Conservation (phyloP, 768 basidiomycete genomes). For the Phanerodontia chrysosporium region DNA sequence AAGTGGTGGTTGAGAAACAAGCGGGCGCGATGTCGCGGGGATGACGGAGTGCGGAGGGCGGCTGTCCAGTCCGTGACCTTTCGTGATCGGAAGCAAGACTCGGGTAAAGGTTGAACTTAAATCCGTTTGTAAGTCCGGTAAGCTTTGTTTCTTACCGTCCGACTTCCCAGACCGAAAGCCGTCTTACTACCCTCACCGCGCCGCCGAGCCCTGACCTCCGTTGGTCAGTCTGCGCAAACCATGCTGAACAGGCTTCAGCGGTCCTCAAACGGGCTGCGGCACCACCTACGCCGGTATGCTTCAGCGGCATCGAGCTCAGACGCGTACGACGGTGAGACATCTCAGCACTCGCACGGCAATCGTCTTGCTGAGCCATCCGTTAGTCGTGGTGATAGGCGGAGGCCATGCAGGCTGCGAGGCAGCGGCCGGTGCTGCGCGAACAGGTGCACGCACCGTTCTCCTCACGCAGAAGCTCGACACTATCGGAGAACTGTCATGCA, state of each 20-base stretch:
- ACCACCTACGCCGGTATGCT: conserved; percentile 6
- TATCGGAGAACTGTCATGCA: conserved; percentile 84
- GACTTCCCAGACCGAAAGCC: too few species aligned
- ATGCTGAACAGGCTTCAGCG: neutral
- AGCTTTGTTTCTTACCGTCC: neutral
- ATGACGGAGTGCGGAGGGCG: neutral
- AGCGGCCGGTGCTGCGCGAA: conserved; percentile 78
- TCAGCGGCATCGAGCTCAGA: conserved; percentile 10
- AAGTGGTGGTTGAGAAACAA: neutral
- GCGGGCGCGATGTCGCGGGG: neutral
- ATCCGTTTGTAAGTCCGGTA: too few species aligned
- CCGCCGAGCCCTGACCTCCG: too few species aligned
- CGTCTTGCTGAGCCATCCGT: neutral
- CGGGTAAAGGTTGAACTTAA: too few species aligned
- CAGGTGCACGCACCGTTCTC: conserved; percentile 76
- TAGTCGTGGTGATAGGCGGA: conserved; percentile 84
- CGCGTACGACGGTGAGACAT: conserved; percentile 13
- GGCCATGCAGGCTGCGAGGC: conserved; percentile 95
- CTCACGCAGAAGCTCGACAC: conserved; percentile 80
- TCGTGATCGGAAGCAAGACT: too few species aligned
- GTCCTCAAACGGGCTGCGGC: neutral
- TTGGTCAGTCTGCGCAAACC: neutral
- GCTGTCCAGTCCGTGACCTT: neutral
- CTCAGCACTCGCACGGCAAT: too few species aligned
- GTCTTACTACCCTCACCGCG: too few species aligned